These are phyloP conservation scores for Globisporangium iwayamae DNA, from an alignment of 352 stramenopile species.

Conservation along the genomic window DNA sequence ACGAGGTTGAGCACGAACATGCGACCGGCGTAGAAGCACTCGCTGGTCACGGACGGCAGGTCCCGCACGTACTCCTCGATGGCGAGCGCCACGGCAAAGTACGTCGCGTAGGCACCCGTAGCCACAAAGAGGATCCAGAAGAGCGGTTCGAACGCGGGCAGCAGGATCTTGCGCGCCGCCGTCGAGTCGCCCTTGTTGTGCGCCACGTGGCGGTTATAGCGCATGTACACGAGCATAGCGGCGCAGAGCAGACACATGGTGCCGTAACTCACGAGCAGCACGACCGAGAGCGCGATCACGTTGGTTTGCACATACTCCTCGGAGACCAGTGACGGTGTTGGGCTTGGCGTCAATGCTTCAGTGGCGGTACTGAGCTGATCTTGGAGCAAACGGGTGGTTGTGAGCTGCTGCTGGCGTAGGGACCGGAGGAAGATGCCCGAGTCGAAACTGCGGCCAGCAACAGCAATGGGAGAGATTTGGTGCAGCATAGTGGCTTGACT, in stretches of 20 bases:
- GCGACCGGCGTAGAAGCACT: constrained; percentile 27
- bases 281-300: constrained; percentile 14
- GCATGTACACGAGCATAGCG: constrained; percentile 47
- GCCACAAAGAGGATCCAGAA: constrained; percentile 30
- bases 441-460: not conserved
- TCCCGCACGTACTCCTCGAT: constrained; percentile 11
- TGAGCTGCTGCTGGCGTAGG: not conserved
- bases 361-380: not conserved
- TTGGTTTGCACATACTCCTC: constrained; percentile 10
- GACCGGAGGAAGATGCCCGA: not conserved
- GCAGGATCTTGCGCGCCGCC: constrained; percentile 45
- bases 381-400: not conserved
- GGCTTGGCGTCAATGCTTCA: not conserved
- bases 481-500: not conserved
- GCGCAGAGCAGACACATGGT: constrained; percentile 39
- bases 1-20: constrained; percentile 36
- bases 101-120: constrained; percentile 12
- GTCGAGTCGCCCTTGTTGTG: constrained; percentile 37
- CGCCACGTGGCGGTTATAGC: constrained; percentile 49
- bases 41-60: constrained; percentile 8
- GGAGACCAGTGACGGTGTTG: constrained; percentile 3
- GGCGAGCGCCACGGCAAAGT: constrained; percentile 15
- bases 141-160: constrained; percentile 41
- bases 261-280: constrained; percentile 15
- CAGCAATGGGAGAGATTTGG: not conserved